phyloP scores from a whole-genome alignment of 495 filamentous ascomycete species.

The Massariosphaeria phaeospora region DNA sequence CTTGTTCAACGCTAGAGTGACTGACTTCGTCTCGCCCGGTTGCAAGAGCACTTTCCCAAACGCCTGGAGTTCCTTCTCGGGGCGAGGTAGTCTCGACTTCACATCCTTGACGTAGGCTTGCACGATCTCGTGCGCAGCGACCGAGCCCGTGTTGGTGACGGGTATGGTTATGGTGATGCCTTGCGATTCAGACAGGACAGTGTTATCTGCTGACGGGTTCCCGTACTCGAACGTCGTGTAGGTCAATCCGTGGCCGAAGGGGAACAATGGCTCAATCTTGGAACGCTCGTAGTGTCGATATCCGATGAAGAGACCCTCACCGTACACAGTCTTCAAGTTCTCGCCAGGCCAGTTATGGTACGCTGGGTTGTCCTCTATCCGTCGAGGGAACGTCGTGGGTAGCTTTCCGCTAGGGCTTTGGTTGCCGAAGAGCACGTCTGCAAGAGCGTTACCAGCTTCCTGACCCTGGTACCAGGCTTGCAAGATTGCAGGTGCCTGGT shows the following conservation, averaged over 20 bases:
- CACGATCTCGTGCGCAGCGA: constrained; percentile 62
- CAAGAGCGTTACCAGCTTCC: constrained; percentile 52
- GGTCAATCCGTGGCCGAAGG: constrained; percentile 75
- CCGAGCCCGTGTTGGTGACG: constrained; percentile 52
- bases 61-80: constrained; percentile 61
- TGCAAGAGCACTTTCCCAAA: constrained; percentile 62
- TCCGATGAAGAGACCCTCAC: constrained; percentile 75
- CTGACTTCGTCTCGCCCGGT: constrained; percentile 55
- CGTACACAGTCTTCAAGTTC: constrained; percentile 68
- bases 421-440: constrained; percentile 60
- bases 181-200: constrained; percentile 47
- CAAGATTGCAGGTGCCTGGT: constrained; percentile 55
- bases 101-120: constrained; percentile 61
- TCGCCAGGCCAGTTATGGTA: constrained; percentile 78
- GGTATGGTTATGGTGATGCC: constrained; percentile 53
- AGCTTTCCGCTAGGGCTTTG: constrained; percentile 45
- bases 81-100: constrained; percentile 55
- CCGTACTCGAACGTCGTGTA: constrained; percentile 61
- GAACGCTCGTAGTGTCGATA: constrained; percentile 77
- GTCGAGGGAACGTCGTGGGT: constrained; percentile 61
- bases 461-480: constrained; percentile 56
- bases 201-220: constrained; percentile 58
- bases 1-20: constrained; percentile 56
- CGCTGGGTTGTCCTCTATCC: constrained; percentile 66
- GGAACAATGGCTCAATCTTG: constrained; percentile 61